A percentile compares a stretch with the other conserved stretches of the same genome.
Conservation (phyloP, 2,329 filamentous ascomycete species). For the Aspergillus sp. region DNA sequence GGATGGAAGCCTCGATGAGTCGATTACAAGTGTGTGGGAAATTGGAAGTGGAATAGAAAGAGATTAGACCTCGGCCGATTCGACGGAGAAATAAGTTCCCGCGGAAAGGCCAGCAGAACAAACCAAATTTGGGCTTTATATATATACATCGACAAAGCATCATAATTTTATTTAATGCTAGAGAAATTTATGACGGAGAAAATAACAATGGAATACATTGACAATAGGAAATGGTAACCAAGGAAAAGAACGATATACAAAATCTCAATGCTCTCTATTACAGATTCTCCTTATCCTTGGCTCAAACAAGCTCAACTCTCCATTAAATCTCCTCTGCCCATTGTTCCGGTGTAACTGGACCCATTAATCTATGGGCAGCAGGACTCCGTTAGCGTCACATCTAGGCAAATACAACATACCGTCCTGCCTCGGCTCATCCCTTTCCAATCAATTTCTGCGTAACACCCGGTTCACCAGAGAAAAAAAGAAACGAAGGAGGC, state of each 20-base stretch:
- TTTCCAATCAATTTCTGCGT: slow-evolving; percentile 8
- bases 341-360: slow-evolving; percentile 8
- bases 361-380: slow-evolving; percentile 14
- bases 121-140: neutral
- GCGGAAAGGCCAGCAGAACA: neutral
- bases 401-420: slow-evolving; percentile 6
- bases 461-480: slow-evolving; percentile 7
- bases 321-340: slow-evolving; percentile 12
- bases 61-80: neutral
- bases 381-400: slow-evolving; percentile 15
- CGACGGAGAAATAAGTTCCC: neutral
- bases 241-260: slow-evolving; percentile 23
- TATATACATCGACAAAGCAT: neutral
- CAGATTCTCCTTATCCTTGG: slow-evolving; percentile 11
- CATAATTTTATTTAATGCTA: neutral
- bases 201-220: slow-evolving; percentile 7
- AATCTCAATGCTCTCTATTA: slow-evolving; percentile 25
- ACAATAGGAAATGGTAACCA: slow-evolving; percentile 15
- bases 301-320: slow-evolving; percentile 6
- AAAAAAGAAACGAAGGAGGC: slow-evolving; percentile 8
- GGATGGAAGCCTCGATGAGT: neutral
- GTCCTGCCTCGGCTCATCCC: slow-evolving; percentile 4
- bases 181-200: neutral
- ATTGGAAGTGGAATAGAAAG: neutral
- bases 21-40: neutral